Base-by-base conservation (phyloP, 148 eudicot genomes). In the Rhododendron mucronatum region DNA sequence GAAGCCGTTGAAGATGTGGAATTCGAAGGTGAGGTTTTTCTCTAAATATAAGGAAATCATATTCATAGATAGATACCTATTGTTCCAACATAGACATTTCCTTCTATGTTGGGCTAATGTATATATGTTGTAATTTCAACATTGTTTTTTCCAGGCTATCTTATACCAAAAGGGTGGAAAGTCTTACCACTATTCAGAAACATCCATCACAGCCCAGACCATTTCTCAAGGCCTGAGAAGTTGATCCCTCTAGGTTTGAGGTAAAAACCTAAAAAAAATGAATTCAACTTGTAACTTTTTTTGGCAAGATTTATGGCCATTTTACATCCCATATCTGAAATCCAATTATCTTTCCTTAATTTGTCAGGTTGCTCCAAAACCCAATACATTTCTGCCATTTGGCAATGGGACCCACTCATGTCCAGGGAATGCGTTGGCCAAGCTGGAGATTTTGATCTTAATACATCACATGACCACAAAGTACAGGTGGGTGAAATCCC, bases 1-100 rank as follows among this genome's bases (percentile, higher is more conserved):
- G 99, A 97, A 90, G 99, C 99, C 61, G 97, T 97, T 86, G 93
- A 97, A 80, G 99, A 97, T 93, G 98, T 97, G 89, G 99, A 95
- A 82, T 94, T 92, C 90, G 91, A 97, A 91, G 98, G 98, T 94
- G 61, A 88, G 12, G 84, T 84, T 89, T 0, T 14, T 47, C 55
- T 13, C 26, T 47, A 41, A 41, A 41, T 41, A 76, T 76, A 3
- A 47, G 11, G 8, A 18, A 47, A 26, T 11, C 1, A 30, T 14
- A 7, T 23, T 15, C 61, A 47, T 9, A 47, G 50, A 9, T 47
- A 47, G 50, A 13, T 11, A 13, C 55, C 15, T 16, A 51, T 51
- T 51, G 50, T 12, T 51, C 55, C 55, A 51, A 47, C 11, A 47
- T 47, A 47, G 9, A 47, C 50, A 47, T 47, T 47, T 47, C 11